Percentiles rank a stretch among this genome's conserved stretches.
Conservation (phyloP, 2,329 filamentous ascomycete genomes). For the Dothideomycetes sp. region DNA sequence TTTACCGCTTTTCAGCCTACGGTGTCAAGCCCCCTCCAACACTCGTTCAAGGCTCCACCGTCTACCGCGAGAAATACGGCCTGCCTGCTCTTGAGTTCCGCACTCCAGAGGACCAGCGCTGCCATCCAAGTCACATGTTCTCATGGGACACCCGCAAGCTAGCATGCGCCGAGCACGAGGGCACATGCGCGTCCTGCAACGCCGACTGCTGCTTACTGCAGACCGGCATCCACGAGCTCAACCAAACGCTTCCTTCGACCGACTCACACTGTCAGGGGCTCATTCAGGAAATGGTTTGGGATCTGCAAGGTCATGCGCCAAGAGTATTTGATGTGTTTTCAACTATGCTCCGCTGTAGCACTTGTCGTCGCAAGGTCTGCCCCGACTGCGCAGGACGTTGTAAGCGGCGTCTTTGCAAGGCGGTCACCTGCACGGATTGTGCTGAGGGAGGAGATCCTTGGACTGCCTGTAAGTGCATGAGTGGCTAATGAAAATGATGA, state of each 20-base stretch:
- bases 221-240: constrained; percentile 2
- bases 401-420: not conserved
- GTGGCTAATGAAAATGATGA: no score
- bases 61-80: constrained; percentile 6
- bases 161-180: constrained; percentile 10
- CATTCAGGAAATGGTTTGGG: constrained; percentile 3
- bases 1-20: not conserved
- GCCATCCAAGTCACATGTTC: constrained; percentile 12
- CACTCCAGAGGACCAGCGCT: constrained; percentile 1
- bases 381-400: constrained; percentile 11
- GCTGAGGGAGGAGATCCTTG: constrained; percentile 3
- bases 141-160: constrained; percentile 12
- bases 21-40: not conserved
- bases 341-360: constrained; percentile 12
- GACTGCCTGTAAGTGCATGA: not conserved
- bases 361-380: constrained; percentile 12
- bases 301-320: constrained; percentile 1
- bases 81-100: constrained; percentile 8
- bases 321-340: constrained; percentile 12
- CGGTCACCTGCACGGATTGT: constrained; percentile 6
- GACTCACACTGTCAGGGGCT: constrained; percentile 3
- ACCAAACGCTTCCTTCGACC: constrained; percentile 6
- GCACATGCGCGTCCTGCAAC: constrained; percentile 10
- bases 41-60: not conserved
- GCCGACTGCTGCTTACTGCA: constrained; percentile 10